Base-by-base conservation (phyloP, 176 grass and related monocot genomes). In the Alloteropsis semialata region DNA sequence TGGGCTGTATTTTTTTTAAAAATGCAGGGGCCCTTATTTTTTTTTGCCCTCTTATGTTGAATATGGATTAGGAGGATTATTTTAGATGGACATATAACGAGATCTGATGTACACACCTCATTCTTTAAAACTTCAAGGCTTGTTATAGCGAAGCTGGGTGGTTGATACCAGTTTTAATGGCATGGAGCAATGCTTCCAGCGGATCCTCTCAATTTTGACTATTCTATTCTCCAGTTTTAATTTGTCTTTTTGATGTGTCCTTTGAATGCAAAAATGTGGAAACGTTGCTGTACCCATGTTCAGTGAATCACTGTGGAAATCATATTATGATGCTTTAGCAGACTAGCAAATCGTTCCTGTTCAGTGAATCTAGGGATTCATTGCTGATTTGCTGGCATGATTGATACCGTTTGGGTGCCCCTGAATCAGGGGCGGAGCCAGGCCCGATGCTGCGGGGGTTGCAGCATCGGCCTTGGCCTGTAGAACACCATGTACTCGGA, bases 61-160 rank as follows among this genome's bases (percentile, higher is more conserved):
- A 72, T 82, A 60, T 90, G 79, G 30, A 39, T 78, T 78, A 90
- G 79, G 66, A 50, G 75, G 65, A 73, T 78, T 79, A 42, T 82
- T 86, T 85, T 81, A 81, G 27, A 69, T 58, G 68, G 53, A 65
- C 48, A 65, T 81, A 63, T 84, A 74, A 69, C 39, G 5, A 82
- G 33, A 77, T 77, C 56, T 69, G 29, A 77, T 87, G 79, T 83
- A 73, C 64, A 79, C 84, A 44, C 3, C 41, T 66, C 41, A 90
- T 83, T 87, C 60, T 87, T 90, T 87, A 59, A 38, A 58, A 65
- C 49, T 36, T 13, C 16, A 51, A 81, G 33, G 46, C 44, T 72
- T 65, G 10, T 36, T 64, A 46, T 84, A 30, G 22, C 17, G 10
- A 76, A 30, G 71, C 17, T 57, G 79, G 66, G 68, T 72, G 45